Conservation (phyloP, 31 red algal genomes). For the Asparagopsis taxiformis region DNA sequence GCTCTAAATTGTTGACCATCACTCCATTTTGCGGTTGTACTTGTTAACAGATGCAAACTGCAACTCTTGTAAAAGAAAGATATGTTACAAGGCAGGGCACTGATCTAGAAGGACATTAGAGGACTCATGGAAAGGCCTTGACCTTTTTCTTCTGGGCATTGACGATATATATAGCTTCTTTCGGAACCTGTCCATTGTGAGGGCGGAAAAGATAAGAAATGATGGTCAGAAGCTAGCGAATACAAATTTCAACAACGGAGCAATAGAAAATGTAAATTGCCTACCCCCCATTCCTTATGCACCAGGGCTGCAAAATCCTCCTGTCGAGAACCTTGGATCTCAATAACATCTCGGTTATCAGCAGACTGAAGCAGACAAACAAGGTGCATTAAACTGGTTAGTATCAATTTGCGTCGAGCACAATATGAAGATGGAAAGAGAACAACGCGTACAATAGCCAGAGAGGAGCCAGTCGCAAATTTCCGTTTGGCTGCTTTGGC, state of each 20-base stretch:
- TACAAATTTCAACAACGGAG: too few relatives aligned
- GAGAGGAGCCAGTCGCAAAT: constrained; percentile 68
- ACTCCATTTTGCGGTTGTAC: too few relatives aligned
- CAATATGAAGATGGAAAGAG: too few relatives aligned
- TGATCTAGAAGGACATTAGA: neutral
- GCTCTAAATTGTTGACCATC: too few relatives aligned
- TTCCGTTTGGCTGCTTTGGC: constrained; percentile 61
- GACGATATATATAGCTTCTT: constrained; percentile 53
- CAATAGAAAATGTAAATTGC: too few relatives aligned
- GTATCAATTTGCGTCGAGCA: too few relatives aligned
- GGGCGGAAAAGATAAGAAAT: neutral
- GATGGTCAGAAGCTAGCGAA: too few relatives aligned
- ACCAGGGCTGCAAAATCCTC: constrained; percentile 66
- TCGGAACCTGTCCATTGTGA: constrained; percentile 44
- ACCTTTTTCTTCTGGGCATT: constrained; percentile 73
- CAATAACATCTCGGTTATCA: constrained; percentile 78
- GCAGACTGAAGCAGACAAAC: constrained; percentile 37
- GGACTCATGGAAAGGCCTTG: constrained; percentile 50
- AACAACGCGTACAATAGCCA: constrained; percentile 1
- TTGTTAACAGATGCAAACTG: neutral
- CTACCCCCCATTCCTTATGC: constrained; percentile 56
- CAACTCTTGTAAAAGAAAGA: neutral
- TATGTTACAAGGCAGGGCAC: neutral
- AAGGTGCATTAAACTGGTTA: neutral
- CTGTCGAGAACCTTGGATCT: constrained; percentile 73